phyloP scores from a whole-genome alignment of 1,139 yeast species.

The Kodamaea alishanica region DNA sequence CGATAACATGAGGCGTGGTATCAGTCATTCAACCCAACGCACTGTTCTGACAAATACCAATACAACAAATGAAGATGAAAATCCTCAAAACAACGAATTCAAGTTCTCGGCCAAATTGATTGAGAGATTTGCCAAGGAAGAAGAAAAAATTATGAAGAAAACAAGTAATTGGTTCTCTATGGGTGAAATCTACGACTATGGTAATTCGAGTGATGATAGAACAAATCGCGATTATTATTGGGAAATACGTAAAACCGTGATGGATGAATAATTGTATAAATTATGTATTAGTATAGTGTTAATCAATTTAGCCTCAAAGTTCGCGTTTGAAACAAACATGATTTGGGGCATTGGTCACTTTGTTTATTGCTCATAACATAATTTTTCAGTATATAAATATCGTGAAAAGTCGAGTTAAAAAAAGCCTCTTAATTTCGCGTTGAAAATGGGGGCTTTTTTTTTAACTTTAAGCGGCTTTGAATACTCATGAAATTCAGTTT shows the following conservation, averaged over 20 bases:
- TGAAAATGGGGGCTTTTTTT: too few relatives aligned
- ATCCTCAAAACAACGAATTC: slow-evolving; percentile 32
- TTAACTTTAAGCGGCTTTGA: too few relatives aligned
- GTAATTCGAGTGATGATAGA: slow-evolving; percentile 7
- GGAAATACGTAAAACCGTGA: slow-evolving; percentile 55
- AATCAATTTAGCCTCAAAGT: too few relatives aligned
- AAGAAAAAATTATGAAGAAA: slow-evolving; percentile 45
- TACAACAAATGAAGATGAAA: slow-evolving; percentile 7
- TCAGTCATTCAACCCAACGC: slow-evolving; percentile 33
- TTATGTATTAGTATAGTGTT: too few relatives aligned
- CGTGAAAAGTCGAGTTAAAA: slow-evolving; percentile 6
- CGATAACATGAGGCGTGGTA: slow-evolving; percentile 14
- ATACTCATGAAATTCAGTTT: neutral
- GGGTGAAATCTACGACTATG: slow-evolving; percentile 30
- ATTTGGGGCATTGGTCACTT: neutral
- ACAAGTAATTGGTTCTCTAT: slow-evolving; percentile 52
- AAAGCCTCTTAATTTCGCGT: neutral
- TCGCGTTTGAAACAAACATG: too few relatives aligned
- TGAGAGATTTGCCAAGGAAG: slow-evolving; percentile 48
- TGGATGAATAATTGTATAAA: slow-evolving; percentile 24
- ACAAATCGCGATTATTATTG: slow-evolving; percentile 42
- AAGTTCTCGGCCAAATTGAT: slow-evolving; percentile 36
- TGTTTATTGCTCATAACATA: slow-evolving; percentile 1
- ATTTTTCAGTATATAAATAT: slow-evolving; percentile 1
- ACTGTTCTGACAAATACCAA: slow-evolving; percentile 29